A percentile compares a stretch with the other conserved stretches of the same genome.
These are phyloP conservation scores for Zhuliangozyma parablackwelliae DNA, from an alignment of 1,139 yeast species.

Conservation along the genomic window DNA sequence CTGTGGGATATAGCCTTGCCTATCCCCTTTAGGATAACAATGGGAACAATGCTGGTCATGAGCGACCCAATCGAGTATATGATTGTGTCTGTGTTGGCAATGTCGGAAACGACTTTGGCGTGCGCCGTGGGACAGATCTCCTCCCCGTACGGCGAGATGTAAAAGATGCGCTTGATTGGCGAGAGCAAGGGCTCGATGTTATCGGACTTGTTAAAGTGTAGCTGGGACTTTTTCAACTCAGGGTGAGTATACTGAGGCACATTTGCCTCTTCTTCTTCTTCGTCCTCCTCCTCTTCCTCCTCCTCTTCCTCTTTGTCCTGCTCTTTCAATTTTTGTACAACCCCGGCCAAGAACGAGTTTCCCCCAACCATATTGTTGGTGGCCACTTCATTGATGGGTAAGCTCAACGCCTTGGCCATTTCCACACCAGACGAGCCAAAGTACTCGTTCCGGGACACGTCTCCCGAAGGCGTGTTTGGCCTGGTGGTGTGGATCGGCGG, in stretches of 20 bases:
- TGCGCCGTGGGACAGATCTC: slow-evolving; percentile 80
- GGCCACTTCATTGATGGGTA: slow-evolving; percentile 11
- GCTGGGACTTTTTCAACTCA: slow-evolving; percentile 66
- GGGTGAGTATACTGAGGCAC: slow-evolving; percentile 79
- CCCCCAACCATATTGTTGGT: too few relatives aligned
- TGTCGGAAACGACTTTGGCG: slow-evolving; percentile 51
- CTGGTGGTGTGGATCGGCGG: slow-evolving; percentile 36
- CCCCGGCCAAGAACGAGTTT: too few relatives aligned
- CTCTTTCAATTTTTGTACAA: slow-evolving; percentile 10
- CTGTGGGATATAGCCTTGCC: slow-evolving; percentile 50
- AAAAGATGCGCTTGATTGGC: slow-evolving; percentile 69
- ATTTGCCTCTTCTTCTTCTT: slow-evolving; percentile 50
- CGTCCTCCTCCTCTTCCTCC: slow-evolving; percentile 10
- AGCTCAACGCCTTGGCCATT: neutral
- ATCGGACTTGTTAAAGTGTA: slow-evolving; percentile 61
- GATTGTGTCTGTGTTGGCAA: slow-evolving; percentile 51
- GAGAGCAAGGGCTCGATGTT: slow-evolving; percentile 59
- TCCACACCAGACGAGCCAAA: neutral
- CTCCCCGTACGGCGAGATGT: slow-evolving; percentile 84
- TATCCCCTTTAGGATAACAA: slow-evolving; percentile 67
- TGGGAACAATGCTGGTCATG: slow-evolving; percentile 82
- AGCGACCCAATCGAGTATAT: slow-evolving; percentile 83
- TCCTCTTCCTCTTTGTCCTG: too few relatives aligned
- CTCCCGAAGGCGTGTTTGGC: slow-evolving; percentile 32
- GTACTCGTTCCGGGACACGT: slow-evolving; percentile 1